A percentile compares a stretch with the other conserved stretches of the same genome.
Conservation (phyloP, 768 basidiomycete species). For the Holtermannia corniformis region DNA sequence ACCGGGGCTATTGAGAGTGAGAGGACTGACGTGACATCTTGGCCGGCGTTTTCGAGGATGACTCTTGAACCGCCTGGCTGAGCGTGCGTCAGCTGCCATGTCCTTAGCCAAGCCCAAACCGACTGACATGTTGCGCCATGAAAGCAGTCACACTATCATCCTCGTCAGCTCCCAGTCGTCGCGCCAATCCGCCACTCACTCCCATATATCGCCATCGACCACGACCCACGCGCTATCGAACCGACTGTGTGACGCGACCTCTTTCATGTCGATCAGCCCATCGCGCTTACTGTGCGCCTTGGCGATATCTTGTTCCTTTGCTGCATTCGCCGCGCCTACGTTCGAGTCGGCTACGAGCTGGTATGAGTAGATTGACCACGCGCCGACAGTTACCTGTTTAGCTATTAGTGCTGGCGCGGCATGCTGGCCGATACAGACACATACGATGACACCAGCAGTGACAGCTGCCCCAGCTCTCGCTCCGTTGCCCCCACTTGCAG, state of each 20-base stretch:
- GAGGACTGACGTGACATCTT: constrained; percentile 36
- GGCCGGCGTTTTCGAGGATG: constrained; percentile 34
- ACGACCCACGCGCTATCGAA: constrained; percentile 39
- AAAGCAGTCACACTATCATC: neutral
- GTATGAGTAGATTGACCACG: neutral
- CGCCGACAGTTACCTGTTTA: neutral
- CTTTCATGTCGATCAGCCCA: neutral
- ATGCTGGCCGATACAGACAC: no score
- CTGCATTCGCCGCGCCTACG: neutral
- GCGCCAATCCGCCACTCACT: constrained; percentile 17
- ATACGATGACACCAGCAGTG: no score
- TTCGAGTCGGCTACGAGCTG: neutral
- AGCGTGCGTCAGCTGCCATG: constrained; percentile 27
- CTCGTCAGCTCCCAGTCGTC: neutral
- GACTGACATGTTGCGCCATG: neutral
- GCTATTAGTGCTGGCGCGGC: no score
- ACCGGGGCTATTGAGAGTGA: no score
- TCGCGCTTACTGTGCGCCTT: neutral
- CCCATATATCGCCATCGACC: constrained; percentile 36
- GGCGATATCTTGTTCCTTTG: neutral
- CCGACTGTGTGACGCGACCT: constrained; percentile 31
- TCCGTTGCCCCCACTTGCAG: no score
- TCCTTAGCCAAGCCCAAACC: constrained; percentile 12
- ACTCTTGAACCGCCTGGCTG: constrained; percentile 37
- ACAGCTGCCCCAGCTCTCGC: no score